These are phyloP conservation scores for Mortierella sp. DNA, from an alignment of 371 early-diverging fungal genomes.

Conservation along the genomic window DNA sequence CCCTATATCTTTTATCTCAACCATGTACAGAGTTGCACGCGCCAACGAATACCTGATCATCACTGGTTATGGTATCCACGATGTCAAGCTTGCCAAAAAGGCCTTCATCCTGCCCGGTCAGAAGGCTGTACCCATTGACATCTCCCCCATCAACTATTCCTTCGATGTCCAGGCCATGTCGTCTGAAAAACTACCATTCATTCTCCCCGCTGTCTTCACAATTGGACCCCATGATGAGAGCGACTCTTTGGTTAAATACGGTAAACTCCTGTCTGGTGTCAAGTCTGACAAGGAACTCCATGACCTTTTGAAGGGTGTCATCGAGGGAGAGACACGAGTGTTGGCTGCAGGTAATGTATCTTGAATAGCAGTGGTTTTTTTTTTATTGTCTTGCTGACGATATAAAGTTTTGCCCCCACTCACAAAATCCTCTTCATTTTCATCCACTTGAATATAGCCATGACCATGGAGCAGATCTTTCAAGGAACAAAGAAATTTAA, in stretches of 20 bases:
- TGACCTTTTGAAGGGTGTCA: constrained; percentile 2
- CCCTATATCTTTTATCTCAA: neutral
- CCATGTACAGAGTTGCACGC: neutral
- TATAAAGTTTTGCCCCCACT: too few species aligned
- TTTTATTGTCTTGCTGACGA: neutral
- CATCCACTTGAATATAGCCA: neutral
- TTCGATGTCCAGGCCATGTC: constrained; percentile 2
- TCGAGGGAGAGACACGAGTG: neutral
- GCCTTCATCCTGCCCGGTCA: neutral
- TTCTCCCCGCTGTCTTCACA: neutral
- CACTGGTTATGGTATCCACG: neutral
- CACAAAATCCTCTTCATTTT: neutral
- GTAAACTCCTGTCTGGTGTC: constrained; percentile 2
- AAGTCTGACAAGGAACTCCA: neutral
- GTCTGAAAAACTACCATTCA: neutral
- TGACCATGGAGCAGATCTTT: constrained; percentile 1
- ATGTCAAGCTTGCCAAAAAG: constrained; percentile 1
- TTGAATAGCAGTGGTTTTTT: neutral
- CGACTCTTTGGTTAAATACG: neutral
- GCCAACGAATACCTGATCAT: constrained; percentile 3
- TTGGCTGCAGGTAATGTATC: neutral
- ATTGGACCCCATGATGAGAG: neutral
- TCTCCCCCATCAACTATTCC: neutral
- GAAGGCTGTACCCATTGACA: neutral
- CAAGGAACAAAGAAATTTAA: neutral